Percentiles rank a stretch among this genome's conserved stretches.
Evolutionary conservation across 2,329 filamentous ascomycete genomes (phyloP).

Genomic region (Penicillium sp.): DNA sequence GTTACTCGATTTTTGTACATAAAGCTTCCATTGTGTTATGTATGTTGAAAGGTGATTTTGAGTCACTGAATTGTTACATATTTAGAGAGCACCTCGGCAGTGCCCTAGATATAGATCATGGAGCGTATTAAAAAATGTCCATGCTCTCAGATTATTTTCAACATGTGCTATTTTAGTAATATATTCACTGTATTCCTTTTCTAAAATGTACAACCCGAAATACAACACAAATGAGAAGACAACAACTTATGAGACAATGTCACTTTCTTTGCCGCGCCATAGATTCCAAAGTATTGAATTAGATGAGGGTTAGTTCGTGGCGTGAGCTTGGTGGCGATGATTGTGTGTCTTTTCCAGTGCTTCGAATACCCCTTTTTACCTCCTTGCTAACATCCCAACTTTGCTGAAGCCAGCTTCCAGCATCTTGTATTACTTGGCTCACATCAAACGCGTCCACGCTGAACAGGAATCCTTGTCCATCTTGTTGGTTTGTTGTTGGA

Average conservation of each 20-base stretch:
- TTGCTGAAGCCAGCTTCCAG: slow-evolving; percentile 43
- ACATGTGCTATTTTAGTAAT: too few relatives aligned
- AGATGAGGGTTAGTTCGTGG: not conserved
- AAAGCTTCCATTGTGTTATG: too few relatives aligned
- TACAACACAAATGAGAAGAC: not conserved
- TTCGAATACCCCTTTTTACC: slow-evolving; percentile 13
- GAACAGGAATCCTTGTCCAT: slow-evolving; percentile 29
- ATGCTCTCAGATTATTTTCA: too few relatives aligned
- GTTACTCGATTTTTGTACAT: too few relatives aligned
- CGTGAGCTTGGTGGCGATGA: slow-evolving; percentile 9
- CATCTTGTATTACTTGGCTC: slow-evolving; percentile 42
- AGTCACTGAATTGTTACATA: too few relatives aligned
- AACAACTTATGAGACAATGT: not conserved
- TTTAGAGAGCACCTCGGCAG: too few relatives aligned
- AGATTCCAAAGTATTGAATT: not conserved
- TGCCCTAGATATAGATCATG: too few relatives aligned
- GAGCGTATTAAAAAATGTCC: too few relatives aligned
- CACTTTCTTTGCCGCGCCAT: not conserved
- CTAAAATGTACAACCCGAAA: not conserved
- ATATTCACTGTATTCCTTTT: not conserved
- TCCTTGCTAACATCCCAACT: slow-evolving; percentile 42
- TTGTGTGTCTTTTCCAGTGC: slow-evolving; percentile 14
- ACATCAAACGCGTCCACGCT: slow-evolving; percentile 39
- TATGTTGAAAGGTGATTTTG: too few relatives aligned
- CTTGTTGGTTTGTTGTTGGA: slow-evolving; percentile 26